Conservation (phyloP, 768 basidiomycete species). For the Mrakia blollopis region DNA sequence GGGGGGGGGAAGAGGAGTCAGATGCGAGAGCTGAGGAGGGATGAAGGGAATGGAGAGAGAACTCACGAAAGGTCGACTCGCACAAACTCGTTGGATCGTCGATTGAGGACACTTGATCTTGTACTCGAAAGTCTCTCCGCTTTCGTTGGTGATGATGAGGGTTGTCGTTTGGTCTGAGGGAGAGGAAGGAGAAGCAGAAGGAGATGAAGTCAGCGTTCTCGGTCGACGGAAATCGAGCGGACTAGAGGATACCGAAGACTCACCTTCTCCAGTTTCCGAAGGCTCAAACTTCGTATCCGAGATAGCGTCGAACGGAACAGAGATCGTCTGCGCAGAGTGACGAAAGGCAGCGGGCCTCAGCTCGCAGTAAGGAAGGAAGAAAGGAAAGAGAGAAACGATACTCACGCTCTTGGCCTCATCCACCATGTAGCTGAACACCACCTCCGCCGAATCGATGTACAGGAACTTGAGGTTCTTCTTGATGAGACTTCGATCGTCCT, state of each 20-base stretch:
- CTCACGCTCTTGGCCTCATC: background rate
- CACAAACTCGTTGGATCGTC: background rate
- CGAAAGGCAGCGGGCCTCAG: background rate
- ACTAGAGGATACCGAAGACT: background rate
- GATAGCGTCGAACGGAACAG: background rate
- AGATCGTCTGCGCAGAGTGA: background rate
- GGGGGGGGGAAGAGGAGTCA: background rate
- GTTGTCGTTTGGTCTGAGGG: background rate
- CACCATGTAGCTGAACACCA: background rate
- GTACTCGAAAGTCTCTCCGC: background rate
- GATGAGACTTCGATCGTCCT: background rate
- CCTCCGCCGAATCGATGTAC: background rate
- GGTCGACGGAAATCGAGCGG: background rate
- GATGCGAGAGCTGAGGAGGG: background rate
- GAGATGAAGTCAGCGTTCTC: background rate
- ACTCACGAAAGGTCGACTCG: background rate
- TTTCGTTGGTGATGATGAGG: background rate
- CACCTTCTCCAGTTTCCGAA: background rate
- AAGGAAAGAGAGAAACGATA: background rate
- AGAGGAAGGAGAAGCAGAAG: background rate
- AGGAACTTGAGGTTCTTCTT: background rate
- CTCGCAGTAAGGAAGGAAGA: background rate
- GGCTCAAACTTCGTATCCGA: background rate
- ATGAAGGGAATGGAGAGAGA: background rate
- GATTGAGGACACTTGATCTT: background rate